Base-by-base conservation (phyloP, 257 asterid species). In the Dorcoceras hygrometricum region DNA sequence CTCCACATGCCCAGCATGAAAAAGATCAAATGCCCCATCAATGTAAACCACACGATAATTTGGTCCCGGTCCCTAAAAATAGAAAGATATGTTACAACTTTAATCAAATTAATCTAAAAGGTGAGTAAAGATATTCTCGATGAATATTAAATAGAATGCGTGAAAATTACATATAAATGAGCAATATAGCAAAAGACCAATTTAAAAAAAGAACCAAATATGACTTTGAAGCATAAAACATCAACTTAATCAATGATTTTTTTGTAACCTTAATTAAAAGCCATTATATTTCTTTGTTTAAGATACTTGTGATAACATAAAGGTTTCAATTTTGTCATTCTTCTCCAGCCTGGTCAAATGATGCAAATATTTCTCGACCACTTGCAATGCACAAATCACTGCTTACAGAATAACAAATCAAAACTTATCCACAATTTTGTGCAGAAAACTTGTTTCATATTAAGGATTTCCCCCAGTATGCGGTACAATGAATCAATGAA, bases 1-100 rank as follows among this genome's bases (percentile, higher is more conserved):
- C 98, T 88, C 96, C 58, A 93, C 95, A 11, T 93, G 98, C 57
- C 98, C 97, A 60, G 98, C 98, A 76, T 93, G 98, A 63, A 89
- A 93, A 71, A 89, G 91, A 81, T 93, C 98, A 81, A 93, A 93
- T 23, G 94, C 98, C 34, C 98, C 97, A 75, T 93, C 98, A 68
- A 93, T 93, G 80, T 93, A 93, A 28, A 93, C 96, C 58, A 93
- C 95, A 58, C 89, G 91, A 39, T 95, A 84, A 77, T 88, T 89
- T 24, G 95, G 96, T 65, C 89, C 97, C 63, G 97, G 97, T 48
- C 80, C 97, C 98, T 93, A 82, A 59, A 71, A 65, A 68, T 1
- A 26, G 2, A 68, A 72, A 43, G 72, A 61, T 53, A 60, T 22
- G 36, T 67, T 11, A 66, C 46, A 43, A 75, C 28, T 25, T 31